Evolutionary conservation across 148 eudicot species (phyloP).

Genomic region (Diospyros lotus): DNA sequence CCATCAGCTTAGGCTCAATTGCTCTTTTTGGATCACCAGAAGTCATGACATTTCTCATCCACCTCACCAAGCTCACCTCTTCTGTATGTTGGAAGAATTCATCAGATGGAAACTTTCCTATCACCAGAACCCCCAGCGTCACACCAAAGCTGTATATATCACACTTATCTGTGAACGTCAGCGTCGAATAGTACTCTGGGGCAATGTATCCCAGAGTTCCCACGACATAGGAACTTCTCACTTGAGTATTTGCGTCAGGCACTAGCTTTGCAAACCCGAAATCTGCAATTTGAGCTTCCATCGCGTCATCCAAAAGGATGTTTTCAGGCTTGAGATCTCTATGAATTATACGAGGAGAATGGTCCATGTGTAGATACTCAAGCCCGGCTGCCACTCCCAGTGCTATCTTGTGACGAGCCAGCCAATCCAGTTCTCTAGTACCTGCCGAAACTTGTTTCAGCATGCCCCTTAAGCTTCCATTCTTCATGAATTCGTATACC

Average conservation of each 20-base stretch:
- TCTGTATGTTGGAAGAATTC: slow-evolving; percentile 52
- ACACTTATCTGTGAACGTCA: slow-evolving; percentile 83
- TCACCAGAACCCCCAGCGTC: slow-evolving; percentile 60
- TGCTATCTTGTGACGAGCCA: slow-evolving; percentile 49
- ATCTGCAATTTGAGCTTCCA: slow-evolving; percentile 86
- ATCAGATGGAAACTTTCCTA: slow-evolving; percentile 77
- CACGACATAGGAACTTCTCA: slow-evolving; percentile 59
- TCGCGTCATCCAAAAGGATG: slow-evolving; percentile 75
- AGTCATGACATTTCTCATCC: slow-evolving; percentile 75
- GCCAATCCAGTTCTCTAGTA: slow-evolving; percentile 59
- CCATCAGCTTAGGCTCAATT: slow-evolving; percentile 52
- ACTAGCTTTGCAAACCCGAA: slow-evolving; percentile 89
- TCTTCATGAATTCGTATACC: slow-evolving; percentile 89
- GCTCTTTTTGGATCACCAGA: slow-evolving; percentile 67
- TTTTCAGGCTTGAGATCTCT: slow-evolving; percentile 92
- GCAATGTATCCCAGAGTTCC: slow-evolving; percentile 93
- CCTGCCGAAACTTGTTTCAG: slow-evolving; percentile 38
- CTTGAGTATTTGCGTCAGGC: slow-evolving; percentile 60
- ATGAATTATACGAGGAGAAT: slow-evolving; percentile 65
- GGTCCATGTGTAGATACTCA: slow-evolving; percentile 71
- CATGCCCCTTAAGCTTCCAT: slow-evolving; percentile 78
- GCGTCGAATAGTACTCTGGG: slow-evolving; percentile 80
- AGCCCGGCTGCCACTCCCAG: slow-evolving; percentile 81
- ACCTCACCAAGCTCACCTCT: slow-evolving; percentile 68
- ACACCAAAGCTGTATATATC: slow-evolving; percentile 89